Evolutionary conservation across 176 grass and related monocot genomes (phyloP), one percentile per base, ranked within the genome.

Genomic region (Musa acuminata): DNA sequence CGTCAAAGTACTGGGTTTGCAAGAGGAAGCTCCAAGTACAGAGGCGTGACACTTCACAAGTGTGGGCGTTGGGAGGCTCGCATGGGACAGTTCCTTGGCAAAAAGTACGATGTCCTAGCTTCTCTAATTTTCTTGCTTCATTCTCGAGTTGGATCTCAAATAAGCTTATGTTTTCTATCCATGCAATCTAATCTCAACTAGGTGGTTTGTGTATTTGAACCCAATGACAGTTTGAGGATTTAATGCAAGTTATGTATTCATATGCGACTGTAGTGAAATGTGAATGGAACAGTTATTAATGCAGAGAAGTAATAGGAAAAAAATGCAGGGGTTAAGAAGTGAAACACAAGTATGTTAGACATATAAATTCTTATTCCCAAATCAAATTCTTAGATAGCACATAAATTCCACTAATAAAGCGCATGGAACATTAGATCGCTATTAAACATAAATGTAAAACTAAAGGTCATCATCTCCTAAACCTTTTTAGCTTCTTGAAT

Each of bases 1-100:
- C 86, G 95, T 9, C 95, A 99, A 85, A 99, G 95, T 90, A 99
- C 86, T 26, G 90, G 95, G 8, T 99, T 99, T 69, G 90, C 95
- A 2, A 87, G 95, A 64, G 95, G 95, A 19, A 99, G 90, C 80
- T 99, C 95, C 8, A 94, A 91, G 73, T 99, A 89, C 82, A 81
- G 95, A 64, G 95, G 95, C 11, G 95, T 99, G 27, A 99, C 95
- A 59, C 84, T 99, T 52, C 95, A 99, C 73, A 99, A 99, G 78
- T 99, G 90, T 62, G 95, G 95, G 25, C 91, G 95, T 26, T 99
- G 95, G 95, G 95, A 99, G 78, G 95, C 90, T 1, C 83, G 95
- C 72, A 99, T 99, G 95, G 95, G 95, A 10, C 95, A 99, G 49
- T 87, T 99, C 53, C 95, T 99, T 14, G 95, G 90, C 64, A 99